A percentile compares a stretch with the other conserved stretches of the same genome.
These are phyloP conservation scores for Antrodiella citrinella DNA, from an alignment of 768 basidiomycete species.

Conservation along the genomic window DNA sequence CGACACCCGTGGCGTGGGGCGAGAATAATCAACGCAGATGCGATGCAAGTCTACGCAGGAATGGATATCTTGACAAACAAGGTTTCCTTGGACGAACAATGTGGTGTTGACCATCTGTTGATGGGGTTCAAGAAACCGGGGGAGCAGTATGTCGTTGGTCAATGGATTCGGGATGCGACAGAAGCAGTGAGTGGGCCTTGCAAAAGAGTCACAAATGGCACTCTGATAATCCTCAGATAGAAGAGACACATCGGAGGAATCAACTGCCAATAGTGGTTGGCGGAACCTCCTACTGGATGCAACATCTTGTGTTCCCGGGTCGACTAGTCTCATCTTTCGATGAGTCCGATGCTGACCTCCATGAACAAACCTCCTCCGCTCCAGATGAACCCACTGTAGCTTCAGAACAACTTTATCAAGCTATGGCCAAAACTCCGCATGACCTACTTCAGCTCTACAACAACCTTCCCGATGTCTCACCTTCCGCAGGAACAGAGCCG, in stretches of 20 bases:
- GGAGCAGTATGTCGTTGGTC: conserved; percentile 77
- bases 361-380: no score
- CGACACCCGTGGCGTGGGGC: conserved; percentile 52
- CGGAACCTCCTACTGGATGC: conserved; percentile 96
- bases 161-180: conserved; percentile 84
- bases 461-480: conserved; percentile 50
- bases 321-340: conserved; percentile 36
- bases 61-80: conserved; percentile 95
- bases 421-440: conserved; percentile 37
- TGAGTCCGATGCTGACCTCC: not conserved
- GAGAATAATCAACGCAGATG: conserved; percentile 88
- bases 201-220: not conserved
- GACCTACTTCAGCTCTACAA: conserved; percentile 43
- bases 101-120: conserved; percentile 80
- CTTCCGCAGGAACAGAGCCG: conserved; percentile 47
- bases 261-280: conserved; percentile 87
- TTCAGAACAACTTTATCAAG: conserved; percentile 26
- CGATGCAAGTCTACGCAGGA: conserved; percentile 94
- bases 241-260: conserved; percentile 53
- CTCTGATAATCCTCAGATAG: conserved; percentile 43
- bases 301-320: conserved; percentile 88
- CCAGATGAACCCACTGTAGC: not conserved
- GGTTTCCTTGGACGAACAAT: conserved; percentile 63
- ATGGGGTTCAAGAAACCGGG: conserved; percentile 85
- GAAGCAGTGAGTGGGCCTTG: conserved; percentile 46